phyloP scores from a whole-genome alignment of 2,329 filamentous ascomycete species.

The Diaporthe sp. region DNA sequence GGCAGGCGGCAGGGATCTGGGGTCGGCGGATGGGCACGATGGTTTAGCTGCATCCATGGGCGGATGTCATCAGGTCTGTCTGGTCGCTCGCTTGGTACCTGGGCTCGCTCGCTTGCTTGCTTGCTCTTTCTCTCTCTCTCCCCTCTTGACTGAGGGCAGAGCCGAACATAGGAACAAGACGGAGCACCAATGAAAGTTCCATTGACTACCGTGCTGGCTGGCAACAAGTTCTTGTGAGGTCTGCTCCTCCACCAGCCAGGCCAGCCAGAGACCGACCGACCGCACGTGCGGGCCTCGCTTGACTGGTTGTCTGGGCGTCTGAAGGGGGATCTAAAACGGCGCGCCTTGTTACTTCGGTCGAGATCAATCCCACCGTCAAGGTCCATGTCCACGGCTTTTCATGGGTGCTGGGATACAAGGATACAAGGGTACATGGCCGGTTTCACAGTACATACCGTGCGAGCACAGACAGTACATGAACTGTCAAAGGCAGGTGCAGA shows the following conservation, averaged over 20 bases:
- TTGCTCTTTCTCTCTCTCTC: background rate
- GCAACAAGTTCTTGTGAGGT: background rate
- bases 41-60: conserved; percentile 30
- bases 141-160: background rate
- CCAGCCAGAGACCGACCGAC: conserved; percentile 14
- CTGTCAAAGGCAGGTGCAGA: conserved; percentile 17
- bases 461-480: background rate
- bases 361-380: conserved; percentile 31
- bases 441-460: background rate
- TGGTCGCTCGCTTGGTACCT: conserved; percentile 3
- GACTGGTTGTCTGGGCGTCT: conserved; percentile 32
- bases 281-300: conserved; percentile 17
- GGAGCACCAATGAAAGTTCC: background rate
- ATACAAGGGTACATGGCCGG: background rate
- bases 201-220: background rate
- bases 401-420: background rate
- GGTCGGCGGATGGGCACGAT: conserved; percentile 35
- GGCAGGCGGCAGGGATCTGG: conserved; percentile 33
- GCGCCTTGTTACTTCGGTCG: conserved; percentile 34
- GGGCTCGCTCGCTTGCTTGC: background rate
- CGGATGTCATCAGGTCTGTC: conserved; percentile 32
- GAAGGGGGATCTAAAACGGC: conserved; percentile 34
- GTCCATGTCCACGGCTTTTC: conserved; percentile 12
- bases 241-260: background rate
- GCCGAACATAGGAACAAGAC: background rate